A percentile compares a stretch with the other conserved stretches of the same genome.
phyloP scores from a whole-genome alignment of 768 basidiomycete species.

The Termitomyces sp. region DNA sequence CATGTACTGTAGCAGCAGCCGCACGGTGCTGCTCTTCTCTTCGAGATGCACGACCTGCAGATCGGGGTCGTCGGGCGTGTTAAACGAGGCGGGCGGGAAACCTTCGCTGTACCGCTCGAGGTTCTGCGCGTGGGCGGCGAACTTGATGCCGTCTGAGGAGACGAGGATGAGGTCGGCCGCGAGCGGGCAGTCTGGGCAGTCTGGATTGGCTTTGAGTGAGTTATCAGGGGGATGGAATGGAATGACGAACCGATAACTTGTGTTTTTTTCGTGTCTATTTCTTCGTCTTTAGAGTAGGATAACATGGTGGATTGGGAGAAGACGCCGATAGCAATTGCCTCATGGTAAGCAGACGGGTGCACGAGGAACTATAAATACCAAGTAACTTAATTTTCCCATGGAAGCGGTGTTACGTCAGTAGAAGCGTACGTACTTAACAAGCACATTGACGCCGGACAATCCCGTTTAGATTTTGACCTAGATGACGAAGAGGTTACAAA shows the following conservation, averaged over 20 bases:
- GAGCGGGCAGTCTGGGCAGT: background rate
- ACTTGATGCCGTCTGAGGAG: constrained; percentile 6
- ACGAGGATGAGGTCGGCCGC: constrained; percentile 1
- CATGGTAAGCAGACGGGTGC: background rate
- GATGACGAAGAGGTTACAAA: too few relatives aligned
- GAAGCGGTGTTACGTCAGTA: background rate
- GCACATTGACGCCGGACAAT: too few relatives aligned
- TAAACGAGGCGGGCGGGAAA: constrained; percentile 1
- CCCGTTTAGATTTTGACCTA: too few relatives aligned
- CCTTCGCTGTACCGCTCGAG: constrained; percentile 5
- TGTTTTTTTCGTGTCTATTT: background rate
- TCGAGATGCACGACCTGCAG: background rate
- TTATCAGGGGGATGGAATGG: too few relatives aligned
- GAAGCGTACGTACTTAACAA: too few relatives aligned
- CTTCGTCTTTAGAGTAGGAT: background rate
- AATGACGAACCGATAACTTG: too few relatives aligned
- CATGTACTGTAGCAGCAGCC: background rate
- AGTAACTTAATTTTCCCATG: background rate
- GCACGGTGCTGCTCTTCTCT: background rate
- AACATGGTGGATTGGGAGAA: background rate
- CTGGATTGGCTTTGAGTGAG: too few relatives aligned
- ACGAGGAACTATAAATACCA: too few relatives aligned
- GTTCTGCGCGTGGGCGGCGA: background rate
- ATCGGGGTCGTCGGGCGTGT: background rate
- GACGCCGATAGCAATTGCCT: too few relatives aligned